These are phyloP conservation scores for Pichia cactophila DNA, from an alignment of 1,139 yeast species.

Conservation along the genomic window DNA sequence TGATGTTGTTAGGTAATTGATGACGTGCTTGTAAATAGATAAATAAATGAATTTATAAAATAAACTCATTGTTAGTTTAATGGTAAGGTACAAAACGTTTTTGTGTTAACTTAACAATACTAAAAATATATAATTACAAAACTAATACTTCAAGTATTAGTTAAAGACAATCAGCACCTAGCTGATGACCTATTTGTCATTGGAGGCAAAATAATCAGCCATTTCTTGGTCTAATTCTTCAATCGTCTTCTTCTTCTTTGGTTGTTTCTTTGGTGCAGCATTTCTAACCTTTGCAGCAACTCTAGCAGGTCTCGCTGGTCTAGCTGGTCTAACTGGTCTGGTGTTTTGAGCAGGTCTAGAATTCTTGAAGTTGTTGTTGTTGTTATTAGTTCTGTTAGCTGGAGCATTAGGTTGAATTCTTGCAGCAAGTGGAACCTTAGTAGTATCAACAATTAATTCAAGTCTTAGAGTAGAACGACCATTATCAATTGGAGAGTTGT, in stretches of 20 bases:
- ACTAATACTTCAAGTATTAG: not conserved
- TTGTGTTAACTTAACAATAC: not conserved
- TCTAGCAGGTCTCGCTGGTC: not conserved
- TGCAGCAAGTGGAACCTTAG: constrained; percentile 65
- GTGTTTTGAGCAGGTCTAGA: not conserved
- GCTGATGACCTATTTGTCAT: constrained; percentile 12
- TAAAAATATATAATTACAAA: not conserved
- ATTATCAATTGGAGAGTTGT: constrained; percentile 89
- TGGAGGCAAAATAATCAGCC: constrained; percentile 46
- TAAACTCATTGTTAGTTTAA: too few species aligned
- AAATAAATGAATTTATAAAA: too few species aligned
- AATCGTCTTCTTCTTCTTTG: constrained; percentile 63
- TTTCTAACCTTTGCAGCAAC: constrained; percentile 3
- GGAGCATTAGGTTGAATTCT: constrained; percentile 49
- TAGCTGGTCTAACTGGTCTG: constrained; percentile 10
- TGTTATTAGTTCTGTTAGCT: not conserved
- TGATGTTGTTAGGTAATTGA: too few species aligned
- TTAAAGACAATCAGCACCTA: not conserved
- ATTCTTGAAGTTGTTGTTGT: not conserved
- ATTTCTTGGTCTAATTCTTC: constrained; percentile 91
- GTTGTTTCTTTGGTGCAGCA: constrained; percentile 24
- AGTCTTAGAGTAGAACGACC: constrained; percentile 74
- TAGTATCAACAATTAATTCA: constrained; percentile 82
- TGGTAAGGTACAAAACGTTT: not conserved
- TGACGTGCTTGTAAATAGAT: not conserved